These are phyloP conservation scores for Diplocarpon mali DNA, from an alignment of 2,329 filamentous ascomycete genomes.

Conservation along the genomic window DNA sequence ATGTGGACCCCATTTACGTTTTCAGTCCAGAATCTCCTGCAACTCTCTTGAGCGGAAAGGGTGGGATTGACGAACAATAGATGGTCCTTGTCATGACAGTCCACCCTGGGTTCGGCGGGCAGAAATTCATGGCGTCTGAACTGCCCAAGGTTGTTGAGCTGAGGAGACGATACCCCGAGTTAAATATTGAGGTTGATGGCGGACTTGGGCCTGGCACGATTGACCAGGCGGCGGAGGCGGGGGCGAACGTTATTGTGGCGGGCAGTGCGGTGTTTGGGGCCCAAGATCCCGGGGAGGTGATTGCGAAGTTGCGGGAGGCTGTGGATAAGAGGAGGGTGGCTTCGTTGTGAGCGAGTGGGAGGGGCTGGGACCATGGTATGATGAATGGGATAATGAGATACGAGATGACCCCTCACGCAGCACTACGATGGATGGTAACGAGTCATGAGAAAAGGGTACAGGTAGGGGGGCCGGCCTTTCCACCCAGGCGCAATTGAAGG, in stretches of 20 bases:
- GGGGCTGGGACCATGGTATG: no score
- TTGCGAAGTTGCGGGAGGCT: slow-evolving; percentile 65
- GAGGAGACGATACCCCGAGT: slow-evolving; percentile 71
- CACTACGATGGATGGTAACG: no score
- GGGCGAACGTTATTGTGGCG: slow-evolving; percentile 95
- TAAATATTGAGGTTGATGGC: slow-evolving; percentile 97
- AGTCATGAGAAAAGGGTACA: no score
- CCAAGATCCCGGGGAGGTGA: slow-evolving; percentile 77
- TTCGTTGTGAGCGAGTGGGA: slow-evolving; percentile 9
- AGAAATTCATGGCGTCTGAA: slow-evolving; percentile 96
- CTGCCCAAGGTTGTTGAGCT: slow-evolving; percentile 86
- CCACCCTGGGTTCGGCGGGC: slow-evolving; percentile 90
- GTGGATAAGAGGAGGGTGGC: slow-evolving; percentile 50
- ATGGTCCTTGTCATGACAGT: slow-evolving; percentile 99
- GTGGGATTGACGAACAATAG: slow-evolving; percentile 34
- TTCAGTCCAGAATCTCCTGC: no score
- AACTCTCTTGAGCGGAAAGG: no score
- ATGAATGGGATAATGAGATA: no score
- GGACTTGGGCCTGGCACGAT: slow-evolving; percentile 82
- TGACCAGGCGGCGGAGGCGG: slow-evolving; percentile 86
- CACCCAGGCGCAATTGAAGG: no score
- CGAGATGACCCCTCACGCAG: no score
- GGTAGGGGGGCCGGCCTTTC: no score
- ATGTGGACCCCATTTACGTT: slow-evolving; percentile 30
- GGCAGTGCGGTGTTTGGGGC: slow-evolving; percentile 94